Conservation (phyloP, 2,329 filamentous ascomycete genomes). For the Rhytidhysteron rufulum region DNA sequence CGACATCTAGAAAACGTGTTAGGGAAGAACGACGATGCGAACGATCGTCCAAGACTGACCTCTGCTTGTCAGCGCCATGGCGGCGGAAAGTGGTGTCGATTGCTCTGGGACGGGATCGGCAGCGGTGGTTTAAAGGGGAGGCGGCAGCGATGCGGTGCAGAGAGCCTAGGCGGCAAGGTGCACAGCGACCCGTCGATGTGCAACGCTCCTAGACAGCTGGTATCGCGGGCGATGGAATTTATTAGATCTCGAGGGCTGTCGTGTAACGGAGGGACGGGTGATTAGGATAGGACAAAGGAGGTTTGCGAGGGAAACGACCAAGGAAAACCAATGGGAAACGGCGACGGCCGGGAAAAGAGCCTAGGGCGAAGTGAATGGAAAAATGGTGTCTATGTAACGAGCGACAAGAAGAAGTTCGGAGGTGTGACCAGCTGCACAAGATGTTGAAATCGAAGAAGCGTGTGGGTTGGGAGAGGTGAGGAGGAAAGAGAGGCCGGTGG, state of each 20-base stretch:
- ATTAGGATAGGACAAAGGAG: conserved; percentile 8
- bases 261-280: conserved; percentile 4
- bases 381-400: conserved; percentile 10
- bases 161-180: conserved; percentile 5
- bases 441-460: neutral
- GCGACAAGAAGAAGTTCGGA: conserved; percentile 7
- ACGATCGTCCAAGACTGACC: conserved; percentile 7
- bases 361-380: conserved; percentile 2
- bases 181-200: conserved; percentile 10
- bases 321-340: conserved; percentile 3
- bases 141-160: neutral
- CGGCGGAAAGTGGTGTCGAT: conserved; percentile 3
- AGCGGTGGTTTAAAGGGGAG: conserved; percentile 4
- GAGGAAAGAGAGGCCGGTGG: conserved; percentile 6
- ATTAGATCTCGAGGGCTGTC: conserved; percentile 2
- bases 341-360: conserved; percentile 5
- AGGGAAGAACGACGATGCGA: neutral
- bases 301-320: conserved; percentile 3
- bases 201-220: conserved; percentile 3
- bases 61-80: conserved; percentile 15
- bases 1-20: conserved; percentile 31
- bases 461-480: conserved; percentile 1
- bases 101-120: conserved; percentile 6
- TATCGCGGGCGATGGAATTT: conserved; percentile 2
- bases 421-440: conserved; percentile 7